A percentile compares a stretch with the other conserved stretches of the same genome.
Conservation (phyloP, 768 basidiomycete species). For the Xerocomellus amylosporus region DNA sequence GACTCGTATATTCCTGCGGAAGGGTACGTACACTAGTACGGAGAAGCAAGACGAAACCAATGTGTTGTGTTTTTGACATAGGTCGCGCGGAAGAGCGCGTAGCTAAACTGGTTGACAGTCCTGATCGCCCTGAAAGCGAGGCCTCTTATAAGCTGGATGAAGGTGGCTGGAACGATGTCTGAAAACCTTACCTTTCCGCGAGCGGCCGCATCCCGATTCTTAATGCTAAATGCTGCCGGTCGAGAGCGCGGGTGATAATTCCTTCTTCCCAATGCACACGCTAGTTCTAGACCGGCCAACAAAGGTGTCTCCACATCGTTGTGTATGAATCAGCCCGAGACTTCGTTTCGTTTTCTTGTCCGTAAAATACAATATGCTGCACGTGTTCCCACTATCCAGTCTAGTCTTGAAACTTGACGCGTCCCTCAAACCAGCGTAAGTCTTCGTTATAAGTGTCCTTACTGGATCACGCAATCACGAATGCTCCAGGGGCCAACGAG, state of each 20-base stretch:
- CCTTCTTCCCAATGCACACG: background rate
- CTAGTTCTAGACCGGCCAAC: background rate
- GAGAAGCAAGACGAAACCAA: background rate
- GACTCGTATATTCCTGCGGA: slow-evolving; percentile 82
- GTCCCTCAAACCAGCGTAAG: background rate
- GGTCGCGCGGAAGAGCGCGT: slow-evolving; percentile 90
- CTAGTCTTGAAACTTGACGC: background rate
- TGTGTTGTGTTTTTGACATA: slow-evolving; percentile 25
- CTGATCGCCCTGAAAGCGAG: slow-evolving; percentile 86
- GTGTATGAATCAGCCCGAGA: background rate
- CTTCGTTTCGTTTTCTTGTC: background rate
- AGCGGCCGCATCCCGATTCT: background rate
- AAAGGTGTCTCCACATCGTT: background rate
- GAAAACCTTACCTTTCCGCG: slow-evolving; percentile 18
- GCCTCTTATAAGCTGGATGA: slow-evolving; percentile 90
- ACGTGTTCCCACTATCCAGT: background rate
- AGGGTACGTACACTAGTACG: slow-evolving; percentile 48
- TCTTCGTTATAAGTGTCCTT: background rate
- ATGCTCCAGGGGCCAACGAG: too few species aligned
- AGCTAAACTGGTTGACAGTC: slow-evolving; percentile 86
- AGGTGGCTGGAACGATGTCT: slow-evolving; percentile 88
- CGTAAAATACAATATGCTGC: background rate
- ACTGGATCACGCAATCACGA: too few species aligned
- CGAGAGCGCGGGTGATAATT: too few species aligned
- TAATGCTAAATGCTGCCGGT: background rate